Base-by-base conservation (phyloP, 306 rosid genomes). In the Comarum palustre region DNA sequence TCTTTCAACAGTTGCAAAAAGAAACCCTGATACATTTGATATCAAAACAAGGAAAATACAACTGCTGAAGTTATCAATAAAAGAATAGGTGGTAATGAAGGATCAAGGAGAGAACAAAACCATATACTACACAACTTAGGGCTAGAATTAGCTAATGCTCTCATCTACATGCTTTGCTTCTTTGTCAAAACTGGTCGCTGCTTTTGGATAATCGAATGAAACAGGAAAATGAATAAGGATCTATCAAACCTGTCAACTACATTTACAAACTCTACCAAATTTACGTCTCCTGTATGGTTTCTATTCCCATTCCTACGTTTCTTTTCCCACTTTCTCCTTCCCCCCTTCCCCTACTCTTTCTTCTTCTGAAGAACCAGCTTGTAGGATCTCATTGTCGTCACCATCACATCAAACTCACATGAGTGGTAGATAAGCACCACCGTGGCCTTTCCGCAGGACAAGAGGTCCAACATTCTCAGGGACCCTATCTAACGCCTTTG, bases 381-480 rank as follows among this genome's bases (percentile, higher is more conserved):
- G 52, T 39, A 32, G 24, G 25, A 54, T 63, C 62, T 4, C 31
- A 16, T 43, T 12, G 8, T 75, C 63, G 8, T 36, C 77, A 32
- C 38, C 7, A 12, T 32, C 60, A 55, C 29, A 32, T 41, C n/a
- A n/a, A 52, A 32, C 71, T 93, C 86, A 93, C 98, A 93, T 93
- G 4, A 93, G 78, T 39, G 98, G 98, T 60, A 91, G 94, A 87
- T 91, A 93, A 58, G 91, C 96, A 73, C 98, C 98, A 7, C 98
- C 98, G 39, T 93, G 98, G 51, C 98, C 98, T 80, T 84, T 93
- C 80, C 90, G 87, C 64, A 91, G 89, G 48, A 93, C 90, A 66
- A 91, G 90, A 6, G 97, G 98, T 5, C 94, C 92, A 1, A 88
- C 87, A 74, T 84, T 94, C 41, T 94, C 97, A 15, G 92, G 97